Percentiles rank a stretch among this genome's conserved stretches.
Conservation (phyloP, 2,329 filamentous ascomycete genomes). For the Tolypocladium album region DNA sequence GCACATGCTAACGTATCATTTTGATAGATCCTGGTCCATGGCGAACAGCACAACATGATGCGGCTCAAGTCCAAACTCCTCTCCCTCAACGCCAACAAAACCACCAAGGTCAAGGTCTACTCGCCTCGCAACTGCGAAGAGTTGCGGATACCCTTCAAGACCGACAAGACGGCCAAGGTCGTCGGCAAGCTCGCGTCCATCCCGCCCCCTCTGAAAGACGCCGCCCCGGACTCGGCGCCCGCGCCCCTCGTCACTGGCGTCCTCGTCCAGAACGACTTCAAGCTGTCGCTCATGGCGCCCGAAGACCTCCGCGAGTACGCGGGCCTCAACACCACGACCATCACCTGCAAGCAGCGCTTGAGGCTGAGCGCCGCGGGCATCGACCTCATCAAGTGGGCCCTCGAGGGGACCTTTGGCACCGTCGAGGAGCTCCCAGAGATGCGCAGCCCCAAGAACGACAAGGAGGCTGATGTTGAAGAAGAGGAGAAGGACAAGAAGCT, state of each 20-base stretch:
- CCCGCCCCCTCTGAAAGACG: conserved; percentile 45
- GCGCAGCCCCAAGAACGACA: conserved; percentile 19
- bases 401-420: conserved; percentile 87
- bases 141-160: conserved; percentile 86
- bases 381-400: conserved; percentile 84
- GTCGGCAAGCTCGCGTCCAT: conserved; percentile 86
- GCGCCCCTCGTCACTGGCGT: conserved; percentile 69
- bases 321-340: conserved; percentile 89
- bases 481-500: conserved; percentile 20
- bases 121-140: conserved; percentile 93
- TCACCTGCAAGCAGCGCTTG: conserved; percentile 84
- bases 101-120: conserved; percentile 79
- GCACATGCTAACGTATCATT: neutral
- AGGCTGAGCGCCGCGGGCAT: conserved; percentile 80
- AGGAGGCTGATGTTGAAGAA: conserved; percentile 21
- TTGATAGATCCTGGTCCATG: conserved; percentile 80
- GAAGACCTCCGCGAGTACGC: conserved; percentile 95
- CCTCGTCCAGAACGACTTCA: conserved; percentile 94
- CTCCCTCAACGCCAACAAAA: conserved; percentile 77
- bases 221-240: conserved; percentile 19
- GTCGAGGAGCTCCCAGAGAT: conserved; percentile 59
- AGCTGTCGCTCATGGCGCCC: conserved; percentile 91
- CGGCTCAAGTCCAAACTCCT: conserved; percentile 88
- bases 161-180: conserved; percentile 91
- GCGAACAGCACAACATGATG: conserved; percentile 97